Percentiles rank a stretch among this genome's conserved stretches.
Evolutionary conservation across 2,329 filamentous ascomycete genomes (phyloP).

Genomic region (Aspergillus costaricaensis): DNA sequence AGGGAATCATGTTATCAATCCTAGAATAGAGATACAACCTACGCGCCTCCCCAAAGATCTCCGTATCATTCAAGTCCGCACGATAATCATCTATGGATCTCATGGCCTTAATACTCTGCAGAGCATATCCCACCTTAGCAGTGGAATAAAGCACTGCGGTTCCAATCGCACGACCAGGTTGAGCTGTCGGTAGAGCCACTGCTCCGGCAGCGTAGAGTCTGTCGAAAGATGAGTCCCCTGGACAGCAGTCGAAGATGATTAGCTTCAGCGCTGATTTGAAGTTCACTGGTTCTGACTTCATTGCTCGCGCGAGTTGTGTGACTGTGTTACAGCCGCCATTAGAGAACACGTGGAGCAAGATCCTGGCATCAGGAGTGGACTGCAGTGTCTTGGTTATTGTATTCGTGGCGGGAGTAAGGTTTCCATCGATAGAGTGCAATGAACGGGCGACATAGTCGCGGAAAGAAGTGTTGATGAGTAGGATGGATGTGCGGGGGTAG

Average conservation of each 20-base stretch:
- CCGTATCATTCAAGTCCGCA: constrained; percentile 19
- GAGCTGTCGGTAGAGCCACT: constrained; percentile 14
- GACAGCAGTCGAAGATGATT: constrained; percentile 19
- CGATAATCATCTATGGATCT: constrained; percentile 18
- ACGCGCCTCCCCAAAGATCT: constrained; percentile 16
- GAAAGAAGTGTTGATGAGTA: constrained; percentile 14
- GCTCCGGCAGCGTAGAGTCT: constrained; percentile 13
- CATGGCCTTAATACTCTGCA: constrained; percentile 18
- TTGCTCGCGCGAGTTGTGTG: constrained; percentile 11
- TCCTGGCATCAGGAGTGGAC: neutral
- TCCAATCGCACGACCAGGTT: constrained; percentile 14
- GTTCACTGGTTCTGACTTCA: neutral
- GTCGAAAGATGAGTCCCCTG: constrained; percentile 13
- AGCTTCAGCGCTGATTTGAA: neutral
- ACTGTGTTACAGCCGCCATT: constrained; percentile 17
- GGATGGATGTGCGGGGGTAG: constrained; percentile 11
- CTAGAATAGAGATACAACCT: constrained; percentile 24
- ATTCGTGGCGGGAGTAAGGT: constrained; percentile 10
- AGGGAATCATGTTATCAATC: constrained; percentile 22
- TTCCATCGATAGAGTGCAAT: neutral
- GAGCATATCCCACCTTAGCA: constrained; percentile 13
- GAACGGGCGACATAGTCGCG: constrained; percentile 5
- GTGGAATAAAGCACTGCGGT: constrained; percentile 21
- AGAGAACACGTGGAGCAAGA: constrained; percentile 20
- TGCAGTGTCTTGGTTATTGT: neutral